phyloP scores from a whole-genome alignment of 177 flowering plant species.

The Vitis hybrid region DNA sequence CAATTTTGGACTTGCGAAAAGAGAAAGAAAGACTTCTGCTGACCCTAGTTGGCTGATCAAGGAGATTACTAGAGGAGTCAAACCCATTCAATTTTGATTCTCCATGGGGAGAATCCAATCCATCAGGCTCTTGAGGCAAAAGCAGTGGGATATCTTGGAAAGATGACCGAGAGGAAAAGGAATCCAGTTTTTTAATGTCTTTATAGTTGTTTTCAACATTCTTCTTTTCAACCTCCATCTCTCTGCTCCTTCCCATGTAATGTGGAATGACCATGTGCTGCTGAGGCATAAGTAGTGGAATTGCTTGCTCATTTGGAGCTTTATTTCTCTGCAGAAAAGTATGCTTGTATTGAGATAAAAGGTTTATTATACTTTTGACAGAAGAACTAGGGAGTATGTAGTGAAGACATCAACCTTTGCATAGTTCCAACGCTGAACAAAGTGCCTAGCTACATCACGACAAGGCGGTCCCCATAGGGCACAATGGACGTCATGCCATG shows the following conservation, averaged over 20 bases:
- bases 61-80: conserved; percentile 23
- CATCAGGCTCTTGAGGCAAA: conserved; percentile 86
- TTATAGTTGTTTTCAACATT: conserved; percentile 29
- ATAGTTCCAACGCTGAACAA: conserved; percentile 99
- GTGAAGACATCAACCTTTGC: conserved; percentile 69
- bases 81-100: conserved; percentile 40
- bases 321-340: conserved; percentile 76
- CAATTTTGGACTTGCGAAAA: conserved; percentile 61
- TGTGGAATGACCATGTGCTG: conserved; percentile 99
- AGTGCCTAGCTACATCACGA: conserved; percentile 94
- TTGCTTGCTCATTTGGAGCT: conserved; percentile 92
- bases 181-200: conserved; percentile 51
- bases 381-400: background rate
- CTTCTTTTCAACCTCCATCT: conserved; percentile 37
- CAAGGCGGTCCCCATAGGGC: conserved; percentile 99
- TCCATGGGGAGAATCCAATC: conserved; percentile 36
- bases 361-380: background rate
- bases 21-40: conserved; percentile 47
- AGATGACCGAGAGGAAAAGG: conserved; percentile 71
- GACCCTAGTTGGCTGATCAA: conserved; percentile 37
- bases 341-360: conserved; percentile 5
- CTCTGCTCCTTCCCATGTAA: conserved; percentile 65
- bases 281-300: conserved; percentile 96
- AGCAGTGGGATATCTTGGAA: conserved; percentile 87
- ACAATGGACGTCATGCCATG: conserved; percentile 99